phyloP scores from a whole-genome alignment of 176 grass and related monocot species.

The Carex pumila region DNA sequence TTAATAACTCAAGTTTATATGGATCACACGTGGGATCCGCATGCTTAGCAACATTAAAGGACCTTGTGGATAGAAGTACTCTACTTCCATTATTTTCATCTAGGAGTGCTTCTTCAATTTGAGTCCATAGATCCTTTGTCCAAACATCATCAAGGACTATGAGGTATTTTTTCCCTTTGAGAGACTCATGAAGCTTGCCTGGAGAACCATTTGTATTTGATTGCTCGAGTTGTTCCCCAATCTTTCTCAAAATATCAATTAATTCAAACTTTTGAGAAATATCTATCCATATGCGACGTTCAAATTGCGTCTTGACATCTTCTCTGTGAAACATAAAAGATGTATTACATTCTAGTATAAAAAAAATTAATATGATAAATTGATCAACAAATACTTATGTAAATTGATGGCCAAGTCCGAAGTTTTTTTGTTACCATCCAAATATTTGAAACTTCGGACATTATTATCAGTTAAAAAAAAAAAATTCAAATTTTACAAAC shows the following conservation, averaged over 20 bases:
- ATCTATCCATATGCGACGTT: not conserved
- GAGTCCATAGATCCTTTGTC: not conserved
- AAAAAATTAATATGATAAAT: no score
- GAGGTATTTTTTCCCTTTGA: not conserved
- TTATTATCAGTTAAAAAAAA: no score
- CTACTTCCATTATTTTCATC: not conserved
- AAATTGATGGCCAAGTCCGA: no score
- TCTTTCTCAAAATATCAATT: not conserved
- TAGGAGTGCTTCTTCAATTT: not conserved
- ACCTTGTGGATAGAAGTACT: not conserved
- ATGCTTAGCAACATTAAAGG: not conserved
- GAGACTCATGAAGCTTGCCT: not conserved
- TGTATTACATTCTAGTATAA: no score
- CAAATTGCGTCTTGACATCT: no score
- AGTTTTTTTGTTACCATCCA: no score
- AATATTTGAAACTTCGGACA: no score
- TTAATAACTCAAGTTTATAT: not conserved
- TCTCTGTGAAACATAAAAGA: no score
- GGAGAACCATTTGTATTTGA: not conserved
- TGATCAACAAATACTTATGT: no score
- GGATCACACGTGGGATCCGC: not conserved
- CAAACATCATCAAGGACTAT: not conserved
- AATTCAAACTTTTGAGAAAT: not conserved
- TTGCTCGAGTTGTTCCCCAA: not conserved
- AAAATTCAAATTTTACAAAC: no score